These are phyloP conservation scores for Annulohypoxylon truncatum DNA, from an alignment of 2,329 filamentous ascomycete genomes.

Conservation along the genomic window DNA sequence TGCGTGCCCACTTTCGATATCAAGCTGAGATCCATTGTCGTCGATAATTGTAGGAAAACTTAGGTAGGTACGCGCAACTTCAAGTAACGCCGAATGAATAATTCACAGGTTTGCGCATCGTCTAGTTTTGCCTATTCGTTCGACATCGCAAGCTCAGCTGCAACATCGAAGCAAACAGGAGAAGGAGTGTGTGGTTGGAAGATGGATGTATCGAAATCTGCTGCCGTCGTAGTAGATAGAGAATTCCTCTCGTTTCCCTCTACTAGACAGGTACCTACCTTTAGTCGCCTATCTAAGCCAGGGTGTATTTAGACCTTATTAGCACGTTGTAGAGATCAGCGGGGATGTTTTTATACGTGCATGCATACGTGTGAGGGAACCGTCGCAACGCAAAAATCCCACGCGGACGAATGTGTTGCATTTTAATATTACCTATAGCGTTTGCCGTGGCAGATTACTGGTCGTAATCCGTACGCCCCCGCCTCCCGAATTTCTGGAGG, in stretches of 20 bases:
- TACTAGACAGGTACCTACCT: not conserved
- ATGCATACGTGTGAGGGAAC: not conserved
- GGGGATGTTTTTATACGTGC: constrained; percentile 1
- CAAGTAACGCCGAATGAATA: not conserved
- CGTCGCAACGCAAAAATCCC: constrained; percentile 6
- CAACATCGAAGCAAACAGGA: not conserved
- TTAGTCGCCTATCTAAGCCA: constrained; percentile 1
- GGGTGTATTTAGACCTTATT: not conserved
- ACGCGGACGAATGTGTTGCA: constrained; percentile 3
- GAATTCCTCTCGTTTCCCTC: not conserved
- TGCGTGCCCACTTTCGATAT: constrained; percentile 5
- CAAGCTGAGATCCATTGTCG: constrained; percentile 24
- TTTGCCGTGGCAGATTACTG: not conserved
- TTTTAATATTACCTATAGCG: constrained; percentile 1
- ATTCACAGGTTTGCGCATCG: not conserved
- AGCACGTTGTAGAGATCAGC: constrained; percentile 2
- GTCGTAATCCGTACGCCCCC: not conserved
- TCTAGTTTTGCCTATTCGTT: not conserved
- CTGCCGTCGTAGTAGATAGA: not conserved
- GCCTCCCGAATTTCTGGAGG: not conserved
- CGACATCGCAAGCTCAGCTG: not conserved
- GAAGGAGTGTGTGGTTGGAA: not conserved
- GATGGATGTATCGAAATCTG: not conserved
- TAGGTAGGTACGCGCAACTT: not conserved
- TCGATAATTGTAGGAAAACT: not conserved